Evolutionary conservation across 768 basidiomycete genomes (phyloP).

Genomic region (Sistotremastrum niveocremeum): DNA sequence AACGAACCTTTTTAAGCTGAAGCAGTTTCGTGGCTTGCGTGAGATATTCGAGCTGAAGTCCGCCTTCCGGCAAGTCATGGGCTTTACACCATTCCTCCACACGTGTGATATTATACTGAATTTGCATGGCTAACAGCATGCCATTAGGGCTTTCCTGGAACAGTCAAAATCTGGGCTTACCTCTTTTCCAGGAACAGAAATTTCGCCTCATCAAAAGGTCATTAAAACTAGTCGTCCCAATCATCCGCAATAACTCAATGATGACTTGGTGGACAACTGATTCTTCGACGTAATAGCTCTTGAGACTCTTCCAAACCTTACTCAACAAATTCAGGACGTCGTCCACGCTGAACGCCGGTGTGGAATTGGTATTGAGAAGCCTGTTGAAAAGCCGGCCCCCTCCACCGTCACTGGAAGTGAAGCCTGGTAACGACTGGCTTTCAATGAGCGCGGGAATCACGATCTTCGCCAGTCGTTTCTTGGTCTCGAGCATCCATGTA

Average conservation of each 20-base stretch:
- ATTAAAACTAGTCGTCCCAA: conserved; percentile 96
- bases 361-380: conserved; percentile 69
- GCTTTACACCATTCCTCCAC: conserved; percentile 99
- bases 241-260: conserved; percentile 87
- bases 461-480: conserved; percentile 94
- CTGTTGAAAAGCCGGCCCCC: conserved; percentile 82
- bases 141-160: background rate
- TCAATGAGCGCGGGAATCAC: conserved; percentile 98
- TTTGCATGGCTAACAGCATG: conserved; percentile 80
- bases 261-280: conserved; percentile 90
- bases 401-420: conserved; percentile 89
- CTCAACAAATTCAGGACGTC: conserved; percentile 93
- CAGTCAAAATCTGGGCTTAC: conserved; percentile 28
- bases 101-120: conserved; percentile 97
- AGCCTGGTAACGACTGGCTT: conserved; percentile 93
- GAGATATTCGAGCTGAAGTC: conserved; percentile 92
- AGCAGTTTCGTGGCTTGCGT: conserved; percentile 99
- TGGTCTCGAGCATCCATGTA: conserved; percentile 98
- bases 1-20: conserved; percentile 85
- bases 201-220: conserved; percentile 97
- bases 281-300: conserved; percentile 98
- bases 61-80: conserved; percentile 98
- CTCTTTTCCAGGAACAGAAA: conserved; percentile 99
- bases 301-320: conserved; percentile 96
- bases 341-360: conserved; percentile 95